Evolutionary conservation across 345 rosid species (phyloP), one percentile per base, ranked within the genome.

Genomic region (Populus alba): DNA sequence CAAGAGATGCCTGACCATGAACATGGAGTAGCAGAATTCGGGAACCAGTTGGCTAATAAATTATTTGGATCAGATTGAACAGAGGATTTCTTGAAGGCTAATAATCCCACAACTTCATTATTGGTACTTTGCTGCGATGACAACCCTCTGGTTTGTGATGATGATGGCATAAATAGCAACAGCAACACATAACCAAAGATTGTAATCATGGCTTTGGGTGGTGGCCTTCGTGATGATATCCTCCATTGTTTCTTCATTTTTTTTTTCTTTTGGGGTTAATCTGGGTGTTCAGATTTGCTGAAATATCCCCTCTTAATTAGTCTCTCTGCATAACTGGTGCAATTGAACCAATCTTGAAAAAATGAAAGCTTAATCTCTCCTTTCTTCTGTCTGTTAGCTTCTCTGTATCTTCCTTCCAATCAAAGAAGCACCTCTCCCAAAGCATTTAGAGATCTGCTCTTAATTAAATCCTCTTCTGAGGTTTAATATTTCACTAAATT

Each of bases 1-100:
- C 97, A 94, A 45, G 87, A 82, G 66, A 92, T 90, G 57, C 98
- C 98, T 38, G n/a, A 77, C 97, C 97, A 91, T 8, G 87, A 83
- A 49, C 97, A 91, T 2, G 92, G 88, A 67, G 13, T 69, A 11
- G 73, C 66, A 33, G 92, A 86, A 73, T 62, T 75, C 29, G 85
- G 51, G 33, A 80, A 82, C 98, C 98, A 94, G 80, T 85, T 84
- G 49, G 84, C 68, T 38, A 94, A 79, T 67, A 71, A 49, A 55
- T 84, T 84, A 8, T 83, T 81, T 1, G 97, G 95, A 83, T 94
- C 97, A 17, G 87, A 90, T n/a, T 47, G 76, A 2, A 94, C 82
- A 27, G 92, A 94, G 82, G 70, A 29, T n/a, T 75, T 81, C 92
- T 91, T 94, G 87, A 94, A 92, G 72, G 86, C 80, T 72, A 90